Evolutionary conservation across 495 filamentous ascomycete genomes (phyloP).

Genomic region (Aspergillus homomorphus): DNA sequence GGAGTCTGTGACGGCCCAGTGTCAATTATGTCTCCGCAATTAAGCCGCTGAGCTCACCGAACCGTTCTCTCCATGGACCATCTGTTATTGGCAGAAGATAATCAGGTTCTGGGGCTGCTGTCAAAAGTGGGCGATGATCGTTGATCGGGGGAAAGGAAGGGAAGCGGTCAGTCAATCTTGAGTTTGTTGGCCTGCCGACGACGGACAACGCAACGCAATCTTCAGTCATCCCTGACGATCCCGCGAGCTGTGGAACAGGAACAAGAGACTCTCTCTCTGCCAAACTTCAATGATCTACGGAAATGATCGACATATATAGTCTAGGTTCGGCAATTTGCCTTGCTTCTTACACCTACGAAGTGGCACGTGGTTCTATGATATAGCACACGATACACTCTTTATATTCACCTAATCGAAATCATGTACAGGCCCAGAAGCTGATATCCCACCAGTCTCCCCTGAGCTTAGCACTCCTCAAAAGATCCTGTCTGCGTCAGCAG

Average conservation of each 20-base stretch:
- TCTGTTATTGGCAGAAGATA: not conserved
- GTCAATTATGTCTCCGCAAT: not conserved
- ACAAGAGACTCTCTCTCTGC: not conserved
- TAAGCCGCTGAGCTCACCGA: not conserved
- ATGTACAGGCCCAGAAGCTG: too few species aligned
- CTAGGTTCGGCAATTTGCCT: not conserved
- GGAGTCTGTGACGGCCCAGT: not conserved
- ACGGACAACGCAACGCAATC: too few species aligned
- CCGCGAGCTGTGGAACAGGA: not conserved
- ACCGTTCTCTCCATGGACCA: not conserved
- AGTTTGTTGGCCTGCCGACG: too few species aligned
- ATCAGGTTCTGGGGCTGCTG: not conserved
- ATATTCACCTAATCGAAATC: too few species aligned
- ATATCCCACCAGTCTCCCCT: too few species aligned
- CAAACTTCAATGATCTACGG: not conserved
- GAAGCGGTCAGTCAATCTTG: not conserved
- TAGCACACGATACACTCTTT: not conserved
- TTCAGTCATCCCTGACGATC: slow-evolving; percentile 4
- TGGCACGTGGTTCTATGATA: not conserved
- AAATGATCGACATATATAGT: not conserved
- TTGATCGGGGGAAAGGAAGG: not conserved
- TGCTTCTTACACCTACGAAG: not conserved
- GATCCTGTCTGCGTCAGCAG: too few species aligned
- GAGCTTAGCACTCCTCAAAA: too few species aligned
- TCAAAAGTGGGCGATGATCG: slow-evolving; percentile 4